Percentiles rank a stretch among this genome's conserved stretches.
phyloP scores from a whole-genome alignment of 352 stramenopile species.

The Pythium periplocum region DNA sequence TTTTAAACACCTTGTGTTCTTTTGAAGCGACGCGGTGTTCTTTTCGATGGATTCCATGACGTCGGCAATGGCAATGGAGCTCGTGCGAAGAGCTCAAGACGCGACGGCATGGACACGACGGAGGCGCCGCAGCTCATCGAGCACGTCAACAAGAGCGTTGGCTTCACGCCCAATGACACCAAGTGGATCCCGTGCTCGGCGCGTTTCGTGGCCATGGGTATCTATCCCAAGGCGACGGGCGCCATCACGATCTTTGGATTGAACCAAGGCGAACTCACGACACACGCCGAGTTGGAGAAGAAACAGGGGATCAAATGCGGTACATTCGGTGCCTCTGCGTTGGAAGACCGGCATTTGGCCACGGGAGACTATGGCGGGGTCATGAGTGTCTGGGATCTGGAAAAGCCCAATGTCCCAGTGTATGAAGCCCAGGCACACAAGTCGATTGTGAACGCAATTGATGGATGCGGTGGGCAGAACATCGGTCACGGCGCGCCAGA shows the following conservation, averaged over 20 bases:
- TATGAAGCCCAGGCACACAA: conserved; percentile 90
- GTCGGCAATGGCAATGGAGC: too few relatives aligned
- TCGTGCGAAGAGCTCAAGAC: too few relatives aligned
- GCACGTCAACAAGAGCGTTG: conserved; percentile 90
- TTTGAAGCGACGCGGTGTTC: conserved; percentile 7
- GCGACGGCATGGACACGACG: conserved; percentile 88
- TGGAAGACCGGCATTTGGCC: conserved; percentile 86
- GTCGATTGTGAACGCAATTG: conserved; percentile 94
- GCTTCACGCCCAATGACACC: conserved; percentile 93
- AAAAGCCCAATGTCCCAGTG: conserved; percentile 68
- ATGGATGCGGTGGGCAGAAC: conserved; percentile 90
- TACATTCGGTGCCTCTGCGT: conserved; percentile 92
- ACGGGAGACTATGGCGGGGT: conserved; percentile 75
- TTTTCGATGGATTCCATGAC: conserved; percentile 1
- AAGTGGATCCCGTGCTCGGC: conserved; percentile 95
- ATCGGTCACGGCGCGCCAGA: conserved; percentile 90
- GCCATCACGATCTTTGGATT: conserved; percentile 90
- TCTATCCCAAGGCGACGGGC: conserved; percentile 91
- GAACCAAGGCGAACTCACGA: conserved; percentile 81
- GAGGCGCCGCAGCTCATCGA: conserved; percentile 97
- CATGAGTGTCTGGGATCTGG: conserved; percentile 85
- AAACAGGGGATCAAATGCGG: conserved; percentile 93
- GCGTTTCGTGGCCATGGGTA: conserved; percentile 90
- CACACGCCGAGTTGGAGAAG: conserved; percentile 67
- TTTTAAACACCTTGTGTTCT: conserved; percentile 3